These are phyloP conservation scores for Tetrahymena elliotti DNA, from an alignment of 73 alveolate species.

Conservation along the genomic window DNA sequence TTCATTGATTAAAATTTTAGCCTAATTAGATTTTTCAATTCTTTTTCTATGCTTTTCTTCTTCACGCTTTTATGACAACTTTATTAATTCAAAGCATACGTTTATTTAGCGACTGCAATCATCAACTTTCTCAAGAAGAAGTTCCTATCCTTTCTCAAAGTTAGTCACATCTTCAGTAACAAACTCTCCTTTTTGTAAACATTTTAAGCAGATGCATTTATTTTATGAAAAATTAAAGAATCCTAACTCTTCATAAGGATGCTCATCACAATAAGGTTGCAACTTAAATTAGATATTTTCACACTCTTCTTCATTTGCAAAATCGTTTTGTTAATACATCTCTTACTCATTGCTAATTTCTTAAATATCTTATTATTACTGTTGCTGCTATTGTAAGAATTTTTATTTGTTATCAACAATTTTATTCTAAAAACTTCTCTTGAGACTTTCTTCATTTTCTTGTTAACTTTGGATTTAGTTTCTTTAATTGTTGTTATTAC, in stretches of 20 bases:
- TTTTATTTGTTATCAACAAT: background rate
- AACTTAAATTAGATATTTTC: background rate
- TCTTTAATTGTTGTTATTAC: background rate
- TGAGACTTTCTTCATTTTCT: background rate
- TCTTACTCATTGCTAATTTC: background rate
- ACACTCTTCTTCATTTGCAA: background rate
- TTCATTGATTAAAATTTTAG: background rate
- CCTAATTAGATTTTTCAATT: background rate
- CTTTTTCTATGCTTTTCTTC: background rate
- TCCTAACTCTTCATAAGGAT: background rate
- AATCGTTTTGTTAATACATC: background rate
- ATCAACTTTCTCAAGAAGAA: background rate
- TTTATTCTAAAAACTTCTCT: background rate
- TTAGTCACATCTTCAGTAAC: background rate
- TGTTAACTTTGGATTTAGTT: background rate
- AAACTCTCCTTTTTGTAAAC: background rate
- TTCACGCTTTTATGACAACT: background rate
- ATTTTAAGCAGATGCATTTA: background rate
- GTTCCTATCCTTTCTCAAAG: background rate
- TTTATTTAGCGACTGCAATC: background rate
- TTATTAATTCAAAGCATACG: background rate
- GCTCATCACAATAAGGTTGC: background rate
- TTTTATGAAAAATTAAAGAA: background rate
- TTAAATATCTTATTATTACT: background rate
- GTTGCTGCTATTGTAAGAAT: background rate